Evolutionary conservation across 148 eudicot species (phyloP).

Genomic region (Nepenthes mirabilis): DNA sequence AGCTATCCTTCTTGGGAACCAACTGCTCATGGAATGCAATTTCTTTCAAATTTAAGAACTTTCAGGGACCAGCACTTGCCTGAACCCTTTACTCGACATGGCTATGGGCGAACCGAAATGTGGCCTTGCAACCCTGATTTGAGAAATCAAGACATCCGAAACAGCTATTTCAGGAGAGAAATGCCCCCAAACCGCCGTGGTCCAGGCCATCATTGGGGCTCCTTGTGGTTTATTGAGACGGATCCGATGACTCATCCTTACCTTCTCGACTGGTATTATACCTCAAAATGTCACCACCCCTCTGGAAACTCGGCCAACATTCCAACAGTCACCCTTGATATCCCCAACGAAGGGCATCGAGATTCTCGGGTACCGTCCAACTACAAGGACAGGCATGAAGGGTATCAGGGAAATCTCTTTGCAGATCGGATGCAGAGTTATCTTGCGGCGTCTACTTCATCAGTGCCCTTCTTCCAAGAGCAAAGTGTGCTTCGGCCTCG

Average conservation of each 20-base stretch:
- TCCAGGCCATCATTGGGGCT: slow-evolving; percentile 30
- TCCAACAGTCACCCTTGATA: slow-evolving; percentile 17
- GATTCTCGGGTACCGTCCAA: slow-evolving; percentile 30
- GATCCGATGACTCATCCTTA: slow-evolving; percentile 53
- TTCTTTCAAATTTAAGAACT: slow-evolving; percentile 36
- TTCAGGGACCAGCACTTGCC: slow-evolving; percentile 54
- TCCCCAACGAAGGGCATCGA: slow-evolving; percentile 18
- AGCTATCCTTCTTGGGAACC: slow-evolving; percentile 85
- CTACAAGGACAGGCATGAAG: not conserved
- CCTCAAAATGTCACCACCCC: slow-evolving; percentile 14
- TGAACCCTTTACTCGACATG: slow-evolving; percentile 12
- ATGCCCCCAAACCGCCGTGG: slow-evolving; percentile 12
- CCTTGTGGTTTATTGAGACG: slow-evolving; percentile 48
- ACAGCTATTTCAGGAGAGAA: slow-evolving; percentile 35
- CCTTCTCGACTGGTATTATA: slow-evolving; percentile 75
- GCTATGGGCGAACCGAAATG: slow-evolving; percentile 21
- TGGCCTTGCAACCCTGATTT: slow-evolving; percentile 25
- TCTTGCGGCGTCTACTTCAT: not conserved
- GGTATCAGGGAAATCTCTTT: not conserved
- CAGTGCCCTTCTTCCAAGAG: not conserved
- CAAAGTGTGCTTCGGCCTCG: not conserved
- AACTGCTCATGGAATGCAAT: slow-evolving; percentile 52
- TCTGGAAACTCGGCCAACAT: slow-evolving; percentile 9
- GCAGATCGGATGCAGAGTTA: not conserved
- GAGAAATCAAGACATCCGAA: slow-evolving; percentile 24